phyloP scores from a whole-genome alignment of 345 rosid genomes.

The Syzygium jambos region DNA sequence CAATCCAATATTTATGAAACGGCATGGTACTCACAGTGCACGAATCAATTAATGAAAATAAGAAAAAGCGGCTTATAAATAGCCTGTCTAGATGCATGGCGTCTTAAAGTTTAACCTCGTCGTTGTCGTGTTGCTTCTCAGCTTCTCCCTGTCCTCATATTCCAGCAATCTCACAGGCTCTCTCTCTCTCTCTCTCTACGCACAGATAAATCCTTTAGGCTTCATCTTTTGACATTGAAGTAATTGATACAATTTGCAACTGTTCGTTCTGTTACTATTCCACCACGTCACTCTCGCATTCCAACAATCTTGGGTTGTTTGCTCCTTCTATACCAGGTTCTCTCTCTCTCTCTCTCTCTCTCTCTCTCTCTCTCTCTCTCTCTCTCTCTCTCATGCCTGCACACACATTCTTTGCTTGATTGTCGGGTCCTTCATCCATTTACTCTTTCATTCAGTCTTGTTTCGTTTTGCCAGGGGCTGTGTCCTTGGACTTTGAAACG shows the following conservation, averaged over 20 bases:
- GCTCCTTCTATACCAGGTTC: background rate
- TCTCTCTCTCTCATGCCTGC: background rate
- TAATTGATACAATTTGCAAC: background rate
- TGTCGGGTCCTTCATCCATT: background rate
- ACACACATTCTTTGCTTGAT: background rate
- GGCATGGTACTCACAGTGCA: background rate
- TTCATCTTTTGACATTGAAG: too few species aligned
- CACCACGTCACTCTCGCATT: background rate
- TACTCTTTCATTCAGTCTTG: background rate
- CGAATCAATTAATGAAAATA: background rate
- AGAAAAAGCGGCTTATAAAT: background rate
- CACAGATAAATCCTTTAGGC: too few species aligned
- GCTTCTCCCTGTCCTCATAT: background rate
- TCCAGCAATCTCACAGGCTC: background rate
- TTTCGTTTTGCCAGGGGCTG: slow-evolving; percentile 11
- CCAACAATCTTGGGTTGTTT: background rate
- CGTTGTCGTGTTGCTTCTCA: background rate
- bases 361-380: background rate
- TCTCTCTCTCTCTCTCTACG: too few species aligned
- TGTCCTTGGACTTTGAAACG: slow-evolving; percentile 15
- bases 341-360: too few species aligned
- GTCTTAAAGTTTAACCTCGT: background rate
- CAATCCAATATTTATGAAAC: too few species aligned
- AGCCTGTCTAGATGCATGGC: background rate
- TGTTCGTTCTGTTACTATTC: background rate